Conservation (phyloP, 441 rosid genomes). For the Aquilaria agallochum region DNA sequence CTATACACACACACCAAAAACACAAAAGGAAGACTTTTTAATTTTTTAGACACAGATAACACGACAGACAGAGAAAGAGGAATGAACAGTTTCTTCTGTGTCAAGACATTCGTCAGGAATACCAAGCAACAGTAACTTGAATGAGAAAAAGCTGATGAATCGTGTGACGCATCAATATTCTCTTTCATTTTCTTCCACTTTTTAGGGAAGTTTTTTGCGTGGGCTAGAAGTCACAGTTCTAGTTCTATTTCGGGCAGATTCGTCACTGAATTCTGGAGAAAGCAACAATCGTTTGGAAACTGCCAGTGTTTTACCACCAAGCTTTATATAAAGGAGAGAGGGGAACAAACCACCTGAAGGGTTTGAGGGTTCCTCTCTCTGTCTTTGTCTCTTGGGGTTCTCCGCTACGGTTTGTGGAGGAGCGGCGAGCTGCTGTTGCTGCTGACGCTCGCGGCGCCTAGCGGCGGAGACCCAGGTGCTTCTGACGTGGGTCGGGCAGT, state of each 20-base stretch:
- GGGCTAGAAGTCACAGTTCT: conserved; percentile 5
- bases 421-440: conserved; percentile 40
- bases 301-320: conserved; percentile 10
- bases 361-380: conserved; percentile 41
- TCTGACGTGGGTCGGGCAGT: conserved; percentile 77
- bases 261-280: conserved; percentile 14
- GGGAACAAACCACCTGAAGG: conserved; percentile 30
- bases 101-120: conserved; percentile 41
- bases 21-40: conserved; percentile 1
- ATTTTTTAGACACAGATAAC: not conserved
- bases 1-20: not conserved
- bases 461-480: conserved; percentile 96
- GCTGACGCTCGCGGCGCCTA: conserved; percentile 81
- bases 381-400: conserved; percentile 51
- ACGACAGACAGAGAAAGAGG: conserved; percentile 11
- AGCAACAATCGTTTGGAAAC: conserved; percentile 19
- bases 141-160: conserved; percentile 14
- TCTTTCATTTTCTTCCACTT: conserved; percentile 1
- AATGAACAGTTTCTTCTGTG: conserved; percentile 42
- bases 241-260: not conserved
- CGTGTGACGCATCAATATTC: conserved; percentile 29
- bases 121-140: conserved; percentile 33
- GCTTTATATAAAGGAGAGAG: not conserved
- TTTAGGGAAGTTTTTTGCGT: conserved; percentile 11
- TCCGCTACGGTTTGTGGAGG: conserved; percentile 23